phyloP scores from a whole-genome alignment of 225 moss, liverwort and hornwort species.

The Pleurozium schreberi region DNA sequence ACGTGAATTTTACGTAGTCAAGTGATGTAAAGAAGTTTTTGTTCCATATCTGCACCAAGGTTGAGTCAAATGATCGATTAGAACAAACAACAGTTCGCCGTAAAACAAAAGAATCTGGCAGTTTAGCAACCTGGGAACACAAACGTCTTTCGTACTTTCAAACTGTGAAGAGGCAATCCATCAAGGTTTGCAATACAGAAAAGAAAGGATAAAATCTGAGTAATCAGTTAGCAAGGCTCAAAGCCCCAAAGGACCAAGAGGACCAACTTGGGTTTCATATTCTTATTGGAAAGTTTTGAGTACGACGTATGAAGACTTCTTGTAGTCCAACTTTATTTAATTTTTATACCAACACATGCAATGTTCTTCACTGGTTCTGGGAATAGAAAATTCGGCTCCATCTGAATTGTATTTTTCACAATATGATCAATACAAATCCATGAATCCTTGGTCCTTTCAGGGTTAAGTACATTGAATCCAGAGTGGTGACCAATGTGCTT shows the following conservation, averaged over 20 bases:
- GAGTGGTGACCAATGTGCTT: not conserved
- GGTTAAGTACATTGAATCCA: not conserved
- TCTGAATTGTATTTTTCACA: not conserved
- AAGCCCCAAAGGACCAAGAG: not conserved
- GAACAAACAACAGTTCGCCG: not conserved
- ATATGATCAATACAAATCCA: not conserved
- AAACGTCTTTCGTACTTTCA: not conserved
- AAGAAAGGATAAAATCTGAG: not conserved
- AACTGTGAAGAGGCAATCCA: not conserved
- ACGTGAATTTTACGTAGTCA: constrained; percentile 42
- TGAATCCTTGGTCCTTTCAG: not conserved
- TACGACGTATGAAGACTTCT: not conserved
- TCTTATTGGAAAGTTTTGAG: not conserved
- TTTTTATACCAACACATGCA: not conserved
- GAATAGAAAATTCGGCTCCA: too few species aligned
- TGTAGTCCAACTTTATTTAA: too few species aligned
- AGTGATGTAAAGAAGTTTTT: constrained; percentile 65
- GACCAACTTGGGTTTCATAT: not conserved
- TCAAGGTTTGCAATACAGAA: not conserved
- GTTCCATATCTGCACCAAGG: constrained; percentile 69
- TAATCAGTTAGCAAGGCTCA: not conserved
- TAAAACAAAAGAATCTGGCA: not conserved
- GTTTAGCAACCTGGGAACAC: not conserved
- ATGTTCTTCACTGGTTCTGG: not conserved
- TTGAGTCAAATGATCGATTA: not conserved